Evolutionary conservation across 768 basidiomycete genomes (phyloP).

Genomic region (Hericium alpestre): DNA sequence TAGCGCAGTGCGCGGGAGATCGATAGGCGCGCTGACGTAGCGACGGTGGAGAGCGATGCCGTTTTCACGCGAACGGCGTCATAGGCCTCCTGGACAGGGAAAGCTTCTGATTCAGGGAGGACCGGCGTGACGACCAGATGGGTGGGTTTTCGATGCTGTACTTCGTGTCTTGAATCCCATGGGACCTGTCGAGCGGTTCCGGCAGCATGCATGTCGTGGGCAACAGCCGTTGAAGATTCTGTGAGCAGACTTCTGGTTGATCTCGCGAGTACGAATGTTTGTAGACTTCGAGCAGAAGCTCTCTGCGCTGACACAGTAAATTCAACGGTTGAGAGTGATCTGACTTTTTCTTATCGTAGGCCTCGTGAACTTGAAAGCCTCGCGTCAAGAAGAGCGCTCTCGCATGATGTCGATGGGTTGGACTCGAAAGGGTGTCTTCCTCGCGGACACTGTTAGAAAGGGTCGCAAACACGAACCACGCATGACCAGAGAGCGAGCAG

Average conservation of each 20-base stretch:
- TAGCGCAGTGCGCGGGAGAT: slow-evolving; percentile 28
- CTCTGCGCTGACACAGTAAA: too few species aligned
- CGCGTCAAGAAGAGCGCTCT: too few species aligned
- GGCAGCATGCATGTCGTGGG: slow-evolving; percentile 28
- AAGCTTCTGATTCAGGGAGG: slow-evolving; percentile 68
- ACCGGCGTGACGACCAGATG: slow-evolving; percentile 39
- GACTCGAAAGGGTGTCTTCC: too few species aligned
- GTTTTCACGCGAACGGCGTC: slow-evolving; percentile 59
- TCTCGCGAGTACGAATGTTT: too few species aligned
- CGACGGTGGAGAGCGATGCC: slow-evolving; percentile 44
- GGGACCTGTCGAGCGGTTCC: neutral
- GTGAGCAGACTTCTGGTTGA: too few species aligned
- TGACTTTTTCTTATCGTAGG: too few species aligned
- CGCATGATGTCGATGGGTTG: too few species aligned
- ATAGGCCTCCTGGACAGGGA: slow-evolving; percentile 55
- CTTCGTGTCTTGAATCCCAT: too few species aligned
- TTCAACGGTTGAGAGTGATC: too few species aligned
- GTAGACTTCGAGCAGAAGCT: too few species aligned
- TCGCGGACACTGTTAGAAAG: too few species aligned
- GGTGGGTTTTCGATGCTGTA: slow-evolving; percentile 25
- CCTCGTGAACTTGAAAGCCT: too few species aligned
- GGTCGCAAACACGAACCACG: slow-evolving; percentile 31
- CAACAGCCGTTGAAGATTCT: slow-evolving; percentile 27
- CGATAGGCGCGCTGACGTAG: slow-evolving; percentile 33
- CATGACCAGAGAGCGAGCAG: slow-evolving; percentile 15